phyloP scores from a whole-genome alignment of 1,139 yeast genomes.

The Suhomyces taliae region DNA sequence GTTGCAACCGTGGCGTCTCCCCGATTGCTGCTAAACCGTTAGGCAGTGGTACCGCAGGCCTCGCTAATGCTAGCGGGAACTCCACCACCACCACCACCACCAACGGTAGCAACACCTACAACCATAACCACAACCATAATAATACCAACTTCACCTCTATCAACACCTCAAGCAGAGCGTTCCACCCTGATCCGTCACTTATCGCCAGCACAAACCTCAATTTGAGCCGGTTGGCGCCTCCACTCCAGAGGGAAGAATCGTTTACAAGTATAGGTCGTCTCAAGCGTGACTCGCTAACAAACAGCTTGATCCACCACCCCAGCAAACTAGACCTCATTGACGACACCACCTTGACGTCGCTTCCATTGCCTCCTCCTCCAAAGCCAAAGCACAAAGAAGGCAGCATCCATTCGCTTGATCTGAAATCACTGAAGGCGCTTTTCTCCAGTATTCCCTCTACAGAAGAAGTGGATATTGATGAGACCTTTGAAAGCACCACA shows the following conservation, averaged over 20 bases:
- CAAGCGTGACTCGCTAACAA: conserved; percentile 11
- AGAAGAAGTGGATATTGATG: conserved; percentile 3
- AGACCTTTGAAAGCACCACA: conserved; percentile 8
- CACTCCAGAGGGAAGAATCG: conserved; percentile 9
- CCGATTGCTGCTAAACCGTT: neutral
- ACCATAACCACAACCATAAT: neutral
- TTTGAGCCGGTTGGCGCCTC: conserved; percentile 13
- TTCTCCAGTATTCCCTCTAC: neutral
- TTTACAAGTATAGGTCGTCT: conserved; percentile 3
- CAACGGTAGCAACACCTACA: neutral
- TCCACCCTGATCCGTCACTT: conserved; percentile 12
- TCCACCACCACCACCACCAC: too few relatives aligned
- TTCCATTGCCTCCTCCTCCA: conserved; percentile 64
- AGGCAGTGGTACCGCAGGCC: too few relatives aligned
- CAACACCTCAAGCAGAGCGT: neutral
- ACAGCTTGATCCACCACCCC: conserved; percentile 21
- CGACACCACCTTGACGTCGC: conserved; percentile 59
- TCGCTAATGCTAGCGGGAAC: too few relatives aligned
- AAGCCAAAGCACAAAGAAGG: conserved; percentile 13
- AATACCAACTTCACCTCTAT: neutral
- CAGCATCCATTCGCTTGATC: neutral
- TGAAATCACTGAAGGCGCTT: neutral
- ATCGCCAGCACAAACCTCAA: conserved; percentile 17
- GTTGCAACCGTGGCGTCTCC: neutral
- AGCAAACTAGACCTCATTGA: conserved; percentile 66